Evolutionary conservation across 208 protist genomes (phyloP).

Genomic region (Trypanosoma cruzi): DNA sequence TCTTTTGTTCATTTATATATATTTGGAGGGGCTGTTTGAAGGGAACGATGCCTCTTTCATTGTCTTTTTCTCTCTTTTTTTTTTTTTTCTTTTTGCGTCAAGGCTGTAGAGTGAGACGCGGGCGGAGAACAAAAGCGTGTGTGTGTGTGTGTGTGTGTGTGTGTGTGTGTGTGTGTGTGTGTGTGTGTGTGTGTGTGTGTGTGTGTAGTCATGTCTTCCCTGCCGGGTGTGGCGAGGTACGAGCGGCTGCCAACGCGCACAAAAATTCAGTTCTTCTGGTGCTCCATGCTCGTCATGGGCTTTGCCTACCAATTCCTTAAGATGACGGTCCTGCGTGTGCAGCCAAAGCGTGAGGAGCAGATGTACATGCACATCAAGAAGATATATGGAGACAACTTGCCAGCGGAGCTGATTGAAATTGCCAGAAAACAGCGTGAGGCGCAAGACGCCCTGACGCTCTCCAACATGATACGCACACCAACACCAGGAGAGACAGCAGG

Average conservation of each 20-base stretch:
- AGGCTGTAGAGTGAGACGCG: too few relatives aligned
- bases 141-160: too few relatives aligned
- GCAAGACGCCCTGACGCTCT: slow-evolving; percentile 71
- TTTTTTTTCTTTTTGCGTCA: too few relatives aligned
- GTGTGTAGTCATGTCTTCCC: slow-evolving; percentile 22
- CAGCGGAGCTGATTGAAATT: slow-evolving; percentile 58
- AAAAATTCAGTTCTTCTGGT: slow-evolving; percentile 81
- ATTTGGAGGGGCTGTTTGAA: too few relatives aligned
- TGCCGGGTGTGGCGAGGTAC: slow-evolving; percentile 79
- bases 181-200: too few relatives aligned
- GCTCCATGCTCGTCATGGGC: slow-evolving; percentile 74
- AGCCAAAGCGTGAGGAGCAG: slow-evolving; percentile 86
- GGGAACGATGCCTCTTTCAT: too few relatives aligned
- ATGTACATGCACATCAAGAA: slow-evolving; percentile 79
- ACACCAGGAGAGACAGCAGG: slow-evolving; percentile 77
- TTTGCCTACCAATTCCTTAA: slow-evolving; percentile 78
- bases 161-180: too few relatives aligned
- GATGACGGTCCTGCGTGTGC: slow-evolving; percentile 76
- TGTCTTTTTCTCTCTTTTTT: too few relatives aligned
- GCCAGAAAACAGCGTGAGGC: slow-evolving; percentile 77
- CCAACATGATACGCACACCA: slow-evolving; percentile 76
- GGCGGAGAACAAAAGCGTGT: too few relatives aligned
- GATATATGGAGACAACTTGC: slow-evolving; percentile 78
- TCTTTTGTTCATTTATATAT: too few relatives aligned
- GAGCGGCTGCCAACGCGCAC: slow-evolving; percentile 78